Base-by-base conservation (phyloP, 306 rosid genomes). In the Quercus mongolica region DNA sequence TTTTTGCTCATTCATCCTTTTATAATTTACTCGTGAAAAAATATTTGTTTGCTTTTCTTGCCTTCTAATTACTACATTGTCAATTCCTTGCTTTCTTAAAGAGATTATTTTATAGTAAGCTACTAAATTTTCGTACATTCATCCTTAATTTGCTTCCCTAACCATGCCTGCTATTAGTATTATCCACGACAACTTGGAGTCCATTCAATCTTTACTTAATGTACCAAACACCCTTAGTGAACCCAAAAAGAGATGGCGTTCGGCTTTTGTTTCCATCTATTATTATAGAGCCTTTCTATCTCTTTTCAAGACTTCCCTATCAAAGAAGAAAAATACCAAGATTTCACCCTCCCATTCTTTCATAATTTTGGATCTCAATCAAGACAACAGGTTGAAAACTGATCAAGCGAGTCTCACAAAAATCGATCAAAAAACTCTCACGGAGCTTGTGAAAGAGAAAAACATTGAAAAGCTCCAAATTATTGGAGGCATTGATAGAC, bases 261-360 rank as follows among this genome's bases (percentile, higher is more conserved):
- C 82, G 0, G 89, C 89, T 14, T 83, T 88, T 67, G 14, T 79
- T 17, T 62, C 61, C 41, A 74, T 88, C 55, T 85, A 83, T 56
- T 88, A 84, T 71, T 88, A 79, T 8, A 74, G 82, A 71, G 83
- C 86, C 10, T 26, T 87, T 15, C 12, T 71, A 19, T 79, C 79
- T 19, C 64, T 75, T 30, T 33, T 57, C 64, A 58, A 51, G 41
- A 4, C 46, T 17, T 19, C 70, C 6, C 1, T 0, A 2, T 9
- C 74, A 61, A 59, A 28, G 13, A 46, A 46, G 7, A 52, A 61
- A 8, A 35, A 7, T n/a, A 2, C 49, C 5, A 56, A 12, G 69
- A 6, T 69, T 18, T 41, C 81, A 33, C 70, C 30, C 15, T 31
- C 77, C 57, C 31, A 74, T 0, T 35, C 88, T 8, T 65, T 20